phyloP scores from a whole-genome alignment of 441 rosid genomes.

The Kokia cookei region DNA sequence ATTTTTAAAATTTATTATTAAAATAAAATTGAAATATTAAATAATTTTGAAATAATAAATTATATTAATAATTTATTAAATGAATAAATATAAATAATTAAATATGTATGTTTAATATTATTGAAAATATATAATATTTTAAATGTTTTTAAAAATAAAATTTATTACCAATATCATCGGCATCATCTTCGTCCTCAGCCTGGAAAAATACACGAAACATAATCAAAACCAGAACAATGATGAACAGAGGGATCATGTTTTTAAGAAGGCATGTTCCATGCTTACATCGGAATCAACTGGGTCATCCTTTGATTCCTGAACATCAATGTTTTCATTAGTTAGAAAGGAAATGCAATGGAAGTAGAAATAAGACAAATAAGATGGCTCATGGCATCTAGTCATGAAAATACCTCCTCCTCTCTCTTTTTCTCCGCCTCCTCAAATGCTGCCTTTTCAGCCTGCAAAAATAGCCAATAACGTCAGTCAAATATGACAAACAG shows the following conservation, averaged over 20 bases:
- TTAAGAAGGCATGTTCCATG: neutral
- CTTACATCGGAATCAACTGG: slow-evolving; percentile 70
- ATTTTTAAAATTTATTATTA: too few relatives aligned
- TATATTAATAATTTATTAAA: too few relatives aligned
- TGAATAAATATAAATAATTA: too few relatives aligned
- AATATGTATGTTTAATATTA: too few relatives aligned
- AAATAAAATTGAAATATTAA: too few relatives aligned
- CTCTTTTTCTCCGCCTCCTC: slow-evolving; percentile 82
- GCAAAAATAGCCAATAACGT: slow-evolving; percentile 12
- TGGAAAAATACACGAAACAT: slow-evolving; percentile 7
- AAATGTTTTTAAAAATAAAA: too few relatives aligned
- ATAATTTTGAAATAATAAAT: too few relatives aligned
- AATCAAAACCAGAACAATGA: neutral
- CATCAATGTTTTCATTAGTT: neutral
- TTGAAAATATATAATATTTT: too few relatives aligned
- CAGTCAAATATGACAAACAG: neutral
- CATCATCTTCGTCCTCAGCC: slow-evolving; percentile 58
- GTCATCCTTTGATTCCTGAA: slow-evolving; percentile 66
- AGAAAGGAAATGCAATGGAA: neutral
- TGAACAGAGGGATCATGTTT: neutral
- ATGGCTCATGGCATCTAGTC: neutral
- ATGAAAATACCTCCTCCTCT: slow-evolving; percentile 64
- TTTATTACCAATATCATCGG: slow-evolving; percentile 8
- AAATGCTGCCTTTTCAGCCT: slow-evolving; percentile 94
- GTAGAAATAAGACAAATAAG: neutral